phyloP scores from a whole-genome alignment of 2,329 filamentous ascomycete genomes.

The Bipolaris cookei region DNA sequence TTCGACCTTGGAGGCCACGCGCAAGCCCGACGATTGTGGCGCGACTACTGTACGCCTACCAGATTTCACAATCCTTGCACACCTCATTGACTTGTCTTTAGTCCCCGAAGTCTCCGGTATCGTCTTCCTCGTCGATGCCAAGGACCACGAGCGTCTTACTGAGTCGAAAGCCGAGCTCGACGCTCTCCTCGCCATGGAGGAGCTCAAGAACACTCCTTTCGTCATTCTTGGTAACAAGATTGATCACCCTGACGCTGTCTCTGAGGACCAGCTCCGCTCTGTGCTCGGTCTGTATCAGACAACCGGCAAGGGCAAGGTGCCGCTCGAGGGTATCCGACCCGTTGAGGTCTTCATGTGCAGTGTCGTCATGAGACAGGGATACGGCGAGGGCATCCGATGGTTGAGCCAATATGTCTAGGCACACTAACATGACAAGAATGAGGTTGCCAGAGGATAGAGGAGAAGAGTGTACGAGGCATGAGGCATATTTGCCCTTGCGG shows the following conservation, averaged over 20 bases:
- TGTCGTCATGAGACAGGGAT: conserved; percentile 92
- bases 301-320: conserved; percentile 49
- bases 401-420: conserved; percentile 51
- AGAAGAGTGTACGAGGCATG: background rate
- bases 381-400: conserved; percentile 53
- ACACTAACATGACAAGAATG: background rate
- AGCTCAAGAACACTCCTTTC: conserved; percentile 93
- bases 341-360: conserved; percentile 99
- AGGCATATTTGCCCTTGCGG: conserved; percentile 2
- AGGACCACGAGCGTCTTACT: conserved; percentile 91
- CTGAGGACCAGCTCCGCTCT: conserved; percentile 92
- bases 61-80: background rate
- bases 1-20: conserved; percentile 68
- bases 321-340: conserved; percentile 49
- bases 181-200: conserved; percentile 92
- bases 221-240: conserved; percentile 99
- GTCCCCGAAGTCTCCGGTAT: conserved; percentile 67
- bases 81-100: conserved; percentile 18
- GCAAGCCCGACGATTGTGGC: conserved; percentile 50
- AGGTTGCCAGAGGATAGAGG: background rate
- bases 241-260: conserved; percentile 93
- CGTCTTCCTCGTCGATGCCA: conserved; percentile 96
- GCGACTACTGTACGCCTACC: conserved; percentile 44
- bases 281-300: conserved; percentile 88
- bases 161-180: conserved; percentile 98